Percentiles rank a stretch among this genome's conserved stretches.
Evolutionary conservation across 2,329 filamentous ascomycete species (phyloP).

Genomic region (Fusarium sp.): DNA sequence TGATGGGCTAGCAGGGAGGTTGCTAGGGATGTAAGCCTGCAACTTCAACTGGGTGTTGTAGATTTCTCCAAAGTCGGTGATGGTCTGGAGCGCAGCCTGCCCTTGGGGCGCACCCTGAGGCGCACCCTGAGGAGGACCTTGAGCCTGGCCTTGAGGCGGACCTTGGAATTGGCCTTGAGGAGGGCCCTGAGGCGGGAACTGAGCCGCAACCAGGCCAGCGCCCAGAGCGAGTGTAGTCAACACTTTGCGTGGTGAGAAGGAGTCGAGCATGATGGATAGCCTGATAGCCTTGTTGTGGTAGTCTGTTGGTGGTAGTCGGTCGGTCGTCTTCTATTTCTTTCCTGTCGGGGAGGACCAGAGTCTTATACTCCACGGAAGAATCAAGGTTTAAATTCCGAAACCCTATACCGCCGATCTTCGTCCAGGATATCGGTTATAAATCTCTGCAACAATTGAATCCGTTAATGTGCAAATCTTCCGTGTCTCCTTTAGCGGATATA

Average conservation of each 20-base stretch:
- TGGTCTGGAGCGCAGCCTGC: slow-evolving; percentile 5
- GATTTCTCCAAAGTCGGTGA: slow-evolving; percentile 4
- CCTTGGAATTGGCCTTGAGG: too few relatives aligned
- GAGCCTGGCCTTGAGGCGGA: neutral
- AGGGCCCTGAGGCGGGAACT: neutral
- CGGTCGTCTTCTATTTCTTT: neutral
- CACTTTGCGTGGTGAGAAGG: slow-evolving; percentile 1
- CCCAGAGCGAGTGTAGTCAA: neutral
- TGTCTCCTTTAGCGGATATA: neutral
- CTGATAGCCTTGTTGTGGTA: neutral
- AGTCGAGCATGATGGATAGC: neutral
- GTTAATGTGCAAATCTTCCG: neutral
- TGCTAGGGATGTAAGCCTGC: slow-evolving; percentile 8
- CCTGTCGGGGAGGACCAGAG: too few relatives aligned
- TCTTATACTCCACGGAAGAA: neutral
- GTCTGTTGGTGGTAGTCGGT: neutral
- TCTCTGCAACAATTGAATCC: neutral
- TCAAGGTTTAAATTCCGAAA: neutral
- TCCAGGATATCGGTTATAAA: neutral
- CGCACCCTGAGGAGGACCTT: too few relatives aligned
- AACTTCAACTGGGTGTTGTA: neutral
- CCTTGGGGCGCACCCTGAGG: too few relatives aligned
- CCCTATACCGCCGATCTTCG: neutral
- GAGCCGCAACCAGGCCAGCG: slow-evolving; percentile 11
- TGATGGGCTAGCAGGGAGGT: slow-evolving; percentile 3